Evolutionary conservation across 345 rosid species (phyloP).

Genomic region (Capsella bursapastoris): DNA sequence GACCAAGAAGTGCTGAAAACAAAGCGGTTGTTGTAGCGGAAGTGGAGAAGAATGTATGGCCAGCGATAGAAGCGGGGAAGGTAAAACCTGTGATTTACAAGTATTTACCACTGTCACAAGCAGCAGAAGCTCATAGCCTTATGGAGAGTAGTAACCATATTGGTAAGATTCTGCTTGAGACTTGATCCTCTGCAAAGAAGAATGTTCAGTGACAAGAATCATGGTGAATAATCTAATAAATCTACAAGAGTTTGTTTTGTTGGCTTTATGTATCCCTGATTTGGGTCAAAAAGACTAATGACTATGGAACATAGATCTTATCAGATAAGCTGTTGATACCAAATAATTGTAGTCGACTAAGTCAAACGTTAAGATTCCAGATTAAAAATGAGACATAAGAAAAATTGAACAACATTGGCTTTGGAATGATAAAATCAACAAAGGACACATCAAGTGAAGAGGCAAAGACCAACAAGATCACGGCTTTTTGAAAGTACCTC

Average conservation of each 20-base stretch:
- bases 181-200: constrained; percentile 42
- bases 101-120: constrained; percentile 58
- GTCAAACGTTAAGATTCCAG: background rate
- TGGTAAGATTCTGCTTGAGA: constrained; percentile 77
- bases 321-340: constrained; percentile 29
- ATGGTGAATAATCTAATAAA: constrained; percentile 8
- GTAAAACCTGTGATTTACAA: constrained; percentile 74
- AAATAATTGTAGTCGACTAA: background rate
- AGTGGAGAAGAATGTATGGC: constrained; percentile 86
- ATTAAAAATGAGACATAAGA: too few species aligned
- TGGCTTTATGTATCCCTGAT: constrained; percentile 15
- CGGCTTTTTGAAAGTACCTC: constrained; percentile 18
- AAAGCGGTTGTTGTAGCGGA: constrained; percentile 73
- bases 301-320: constrained; percentile 7
- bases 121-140: constrained; percentile 73
- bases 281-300: constrained; percentile 1
- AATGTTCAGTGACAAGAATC: background rate
- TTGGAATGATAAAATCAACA: background rate
- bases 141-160: constrained; percentile 80
- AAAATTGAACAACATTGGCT: too few species aligned
- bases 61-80: constrained; percentile 70
- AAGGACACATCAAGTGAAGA: background rate
- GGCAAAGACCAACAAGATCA: background rate
- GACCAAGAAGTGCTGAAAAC: constrained; percentile 68
- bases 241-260: constrained; percentile 18